A percentile compares a stretch with the other conserved stretches of the same genome.
These are phyloP conservation scores for Turritis glabra DNA, from an alignment of 345 rosid species.

Conservation along the genomic window DNA sequence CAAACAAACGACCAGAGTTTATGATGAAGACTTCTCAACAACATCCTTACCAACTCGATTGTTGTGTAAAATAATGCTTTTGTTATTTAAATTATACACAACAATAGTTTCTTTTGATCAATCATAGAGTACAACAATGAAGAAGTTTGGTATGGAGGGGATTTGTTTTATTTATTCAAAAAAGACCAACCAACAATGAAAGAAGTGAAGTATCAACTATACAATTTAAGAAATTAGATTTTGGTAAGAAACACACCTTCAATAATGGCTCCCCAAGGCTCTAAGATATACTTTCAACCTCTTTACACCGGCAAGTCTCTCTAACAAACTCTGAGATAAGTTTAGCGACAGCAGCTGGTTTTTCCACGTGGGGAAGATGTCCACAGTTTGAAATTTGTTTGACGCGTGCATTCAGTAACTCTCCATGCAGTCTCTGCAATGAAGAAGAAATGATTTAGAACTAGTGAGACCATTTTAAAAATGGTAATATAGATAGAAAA, in stretches of 20 bases:
- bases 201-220: slow-evolving; percentile 31
- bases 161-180: background rate
- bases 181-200: slow-evolving; percentile 20
- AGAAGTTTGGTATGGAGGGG: background rate
- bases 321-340: slow-evolving; percentile 59
- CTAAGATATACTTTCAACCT: slow-evolving; percentile 39
- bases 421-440: slow-evolving; percentile 70
- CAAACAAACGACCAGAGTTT: slow-evolving; percentile 18
- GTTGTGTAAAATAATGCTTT: background rate
- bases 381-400: slow-evolving; percentile 80
- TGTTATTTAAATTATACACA: background rate
- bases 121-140: slow-evolving; percentile 8
- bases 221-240: background rate
- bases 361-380: slow-evolving; percentile 91
- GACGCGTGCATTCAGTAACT: slow-evolving; percentile 62
- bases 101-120: background rate
- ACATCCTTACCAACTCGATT: slow-evolving; percentile 19
- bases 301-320: slow-evolving; percentile 43
- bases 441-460: slow-evolving; percentile 7
- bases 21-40: slow-evolving; percentile 30
- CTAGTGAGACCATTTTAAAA: background rate
- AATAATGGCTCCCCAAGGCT: background rate
- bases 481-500: background rate
- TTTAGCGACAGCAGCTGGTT: slow-evolving; percentile 55
- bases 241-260: slow-evolving; percentile 14